Evolutionary conservation across 2,329 filamentous ascomycete genomes (phyloP).

Genomic region (Thermothelomyces thermophilus): DNA sequence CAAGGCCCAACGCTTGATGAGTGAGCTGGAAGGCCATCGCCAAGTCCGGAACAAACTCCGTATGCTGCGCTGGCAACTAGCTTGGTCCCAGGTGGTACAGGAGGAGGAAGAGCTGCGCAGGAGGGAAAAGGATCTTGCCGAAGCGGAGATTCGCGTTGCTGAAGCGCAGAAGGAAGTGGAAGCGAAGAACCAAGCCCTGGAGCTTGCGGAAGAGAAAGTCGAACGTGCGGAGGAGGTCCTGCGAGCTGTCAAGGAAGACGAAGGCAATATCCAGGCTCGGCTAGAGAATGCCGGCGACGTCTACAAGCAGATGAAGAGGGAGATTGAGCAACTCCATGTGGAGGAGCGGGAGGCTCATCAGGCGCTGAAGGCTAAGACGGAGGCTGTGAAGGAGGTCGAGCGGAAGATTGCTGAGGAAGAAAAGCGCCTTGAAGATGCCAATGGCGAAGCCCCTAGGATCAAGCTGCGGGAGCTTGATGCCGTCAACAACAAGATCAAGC

Average conservation of each 20-base stretch:
- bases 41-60: constrained; percentile 55
- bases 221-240: constrained; percentile 34
- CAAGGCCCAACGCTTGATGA: constrained; percentile 57
- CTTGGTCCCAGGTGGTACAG: constrained; percentile 82
- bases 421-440: constrained; percentile 56
- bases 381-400: constrained; percentile 40
- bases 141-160: constrained; percentile 39
- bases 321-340: constrained; percentile 49
- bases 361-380: constrained; percentile 48
- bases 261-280: constrained; percentile 40
- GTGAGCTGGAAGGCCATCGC: constrained; percentile 59
- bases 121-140: constrained; percentile 32
- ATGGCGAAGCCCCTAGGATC: constrained; percentile 61
- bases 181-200: constrained; percentile 44
- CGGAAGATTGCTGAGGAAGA: constrained; percentile 49
- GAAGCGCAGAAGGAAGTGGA: constrained; percentile 33
- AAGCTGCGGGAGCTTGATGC: constrained; percentile 55
- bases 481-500: constrained; percentile 44
- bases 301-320: constrained; percentile 37
- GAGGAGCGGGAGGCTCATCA: constrained; percentile 61
- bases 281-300: constrained; percentile 42
- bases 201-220: constrained; percentile 41
- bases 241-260: constrained; percentile 35
- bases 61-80: constrained; percentile 58
- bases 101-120: constrained; percentile 52